Conservation (phyloP, 495 filamentous ascomycete genomes). For the Penicillium psychrofluorescens region DNA sequence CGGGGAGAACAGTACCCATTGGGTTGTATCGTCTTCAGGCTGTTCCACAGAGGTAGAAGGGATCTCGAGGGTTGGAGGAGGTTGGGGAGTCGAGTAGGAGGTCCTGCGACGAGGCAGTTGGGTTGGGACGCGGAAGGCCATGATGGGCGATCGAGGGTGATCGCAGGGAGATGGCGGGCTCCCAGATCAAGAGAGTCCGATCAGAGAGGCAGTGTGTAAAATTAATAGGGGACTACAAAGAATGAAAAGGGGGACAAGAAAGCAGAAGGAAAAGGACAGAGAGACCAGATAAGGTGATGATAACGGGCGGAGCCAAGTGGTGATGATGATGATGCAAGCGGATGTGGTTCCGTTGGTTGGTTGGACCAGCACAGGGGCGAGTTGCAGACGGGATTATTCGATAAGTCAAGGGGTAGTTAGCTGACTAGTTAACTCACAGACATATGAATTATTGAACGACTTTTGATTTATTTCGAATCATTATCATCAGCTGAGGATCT, state of each 20-base stretch:
- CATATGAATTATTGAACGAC: too few relatives aligned
- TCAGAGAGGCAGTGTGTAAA: too few relatives aligned
- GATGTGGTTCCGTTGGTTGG: background rate
- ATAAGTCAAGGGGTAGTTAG: too few relatives aligned
- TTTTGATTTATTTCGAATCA: too few relatives aligned
- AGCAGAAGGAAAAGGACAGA: background rate
- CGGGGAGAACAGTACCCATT: slow-evolving; percentile 96
- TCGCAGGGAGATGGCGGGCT: background rate
- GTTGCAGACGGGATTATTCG: too few relatives aligned
- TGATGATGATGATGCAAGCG: slow-evolving; percentile 5
- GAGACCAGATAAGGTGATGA: slow-evolving; percentile 9
- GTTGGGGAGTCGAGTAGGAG: slow-evolving; percentile 43
- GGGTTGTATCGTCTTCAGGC: slow-evolving; percentile 62
- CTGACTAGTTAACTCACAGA: too few relatives aligned
- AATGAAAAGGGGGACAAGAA: background rate
- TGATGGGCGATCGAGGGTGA: slow-evolving; percentile 23
- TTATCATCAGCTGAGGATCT: too few relatives aligned
- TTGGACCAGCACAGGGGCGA: too few relatives aligned
- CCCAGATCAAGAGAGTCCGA: too few relatives aligned
- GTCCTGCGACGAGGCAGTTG: slow-evolving; percentile 55
- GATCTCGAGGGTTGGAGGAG: slow-evolving; percentile 27
- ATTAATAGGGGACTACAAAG: background rate
- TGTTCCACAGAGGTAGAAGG: slow-evolving; percentile 30
- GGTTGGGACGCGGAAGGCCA: slow-evolving; percentile 81
- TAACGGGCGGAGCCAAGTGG: background rate